A percentile compares a stretch with the other conserved stretches of the same genome.
Evolutionary conservation across 2,329 filamentous ascomycete species (phyloP).

Genomic region (Hypoxylon sp.): DNA sequence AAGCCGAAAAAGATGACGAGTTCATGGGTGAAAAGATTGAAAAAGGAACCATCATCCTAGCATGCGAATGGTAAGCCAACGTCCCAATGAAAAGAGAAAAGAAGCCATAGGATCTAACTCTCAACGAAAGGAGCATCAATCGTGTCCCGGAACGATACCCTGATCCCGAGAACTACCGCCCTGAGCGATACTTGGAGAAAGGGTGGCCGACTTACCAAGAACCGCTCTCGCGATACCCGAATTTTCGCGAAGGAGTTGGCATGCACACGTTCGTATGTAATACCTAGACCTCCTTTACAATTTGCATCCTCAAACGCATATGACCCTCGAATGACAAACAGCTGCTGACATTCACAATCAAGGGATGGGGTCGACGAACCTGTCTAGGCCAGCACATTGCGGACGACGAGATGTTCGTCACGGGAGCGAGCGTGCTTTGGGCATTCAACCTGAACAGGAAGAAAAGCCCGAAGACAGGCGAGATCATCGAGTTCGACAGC

Average conservation of each 20-base stretch:
- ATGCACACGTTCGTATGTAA: conserved; percentile 74
- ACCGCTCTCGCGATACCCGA: conserved; percentile 69
- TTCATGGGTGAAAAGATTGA: conserved; percentile 57
- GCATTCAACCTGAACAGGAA: conserved; percentile 55
- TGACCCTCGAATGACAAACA: too few relatives aligned
- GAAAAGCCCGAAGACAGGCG: conserved; percentile 53
- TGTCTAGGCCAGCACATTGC: conserved; percentile 71
- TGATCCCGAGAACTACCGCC: conserved; percentile 68
- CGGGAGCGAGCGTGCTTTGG: conserved; percentile 59
- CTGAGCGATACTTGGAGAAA: conserved; percentile 70
- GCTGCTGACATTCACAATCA: too few relatives aligned
- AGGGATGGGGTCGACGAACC: conserved; percentile 68
- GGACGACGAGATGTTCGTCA: conserved; percentile 65
- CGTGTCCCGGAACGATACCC: conserved; percentile 67
- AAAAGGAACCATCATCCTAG: conserved; percentile 58
- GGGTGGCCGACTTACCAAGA: conserved; percentile 71
- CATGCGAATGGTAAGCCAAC: conserved; percentile 57
- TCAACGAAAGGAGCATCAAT: conserved; percentile 59
- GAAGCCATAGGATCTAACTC: conserved; percentile 7
- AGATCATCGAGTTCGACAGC: conserved; percentile 55
- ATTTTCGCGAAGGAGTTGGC: conserved; percentile 64
- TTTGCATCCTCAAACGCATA: too few relatives aligned
- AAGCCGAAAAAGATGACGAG: conserved; percentile 57
- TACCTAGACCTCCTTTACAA: too few relatives aligned
- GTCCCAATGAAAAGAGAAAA: not conserved